Conservation (phyloP, 441 rosid genomes). For the Corymbia calophylla region DNA sequence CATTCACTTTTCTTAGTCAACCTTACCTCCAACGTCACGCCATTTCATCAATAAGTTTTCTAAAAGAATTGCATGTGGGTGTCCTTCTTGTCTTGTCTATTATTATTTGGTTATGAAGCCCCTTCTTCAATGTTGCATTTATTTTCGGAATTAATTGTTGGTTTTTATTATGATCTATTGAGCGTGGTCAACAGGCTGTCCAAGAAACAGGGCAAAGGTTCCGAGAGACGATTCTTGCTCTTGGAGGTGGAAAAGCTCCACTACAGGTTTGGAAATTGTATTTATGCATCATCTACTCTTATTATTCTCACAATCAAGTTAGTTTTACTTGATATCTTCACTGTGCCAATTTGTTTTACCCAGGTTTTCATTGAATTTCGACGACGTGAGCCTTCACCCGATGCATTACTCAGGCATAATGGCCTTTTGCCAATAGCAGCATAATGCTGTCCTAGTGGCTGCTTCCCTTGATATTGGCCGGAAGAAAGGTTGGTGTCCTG, state of each 20-base stretch:
- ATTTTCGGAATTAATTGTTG: not conserved
- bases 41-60: not conserved
- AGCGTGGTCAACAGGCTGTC: slow-evolving; percentile 53
- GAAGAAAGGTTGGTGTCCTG: not conserved
- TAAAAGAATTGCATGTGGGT: not conserved
- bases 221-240: slow-evolving; percentile 84
- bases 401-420: slow-evolving; percentile 83
- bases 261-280: slow-evolving; percentile 37
- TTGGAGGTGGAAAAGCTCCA: slow-evolving; percentile 95
- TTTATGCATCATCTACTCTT: not conserved
- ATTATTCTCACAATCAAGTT: not conserved
- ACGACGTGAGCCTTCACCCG: slow-evolving; percentile 95
- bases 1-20: not conserved
- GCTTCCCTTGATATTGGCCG: not conserved
- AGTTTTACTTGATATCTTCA: not conserved
- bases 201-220: slow-evolving; percentile 71
- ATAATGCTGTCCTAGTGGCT: not conserved
- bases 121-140: not conserved
- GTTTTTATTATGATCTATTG: not conserved
- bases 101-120: not conserved
- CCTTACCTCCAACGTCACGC: not conserved
- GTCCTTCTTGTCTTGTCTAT: not conserved
- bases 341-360: slow-evolving; percentile 7
- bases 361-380: slow-evolving; percentile 91
- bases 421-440: slow-evolving; percentile 57